Base-by-base conservation (phyloP, 257 asterid species). In the Solanum corneliomulleri region DNA sequence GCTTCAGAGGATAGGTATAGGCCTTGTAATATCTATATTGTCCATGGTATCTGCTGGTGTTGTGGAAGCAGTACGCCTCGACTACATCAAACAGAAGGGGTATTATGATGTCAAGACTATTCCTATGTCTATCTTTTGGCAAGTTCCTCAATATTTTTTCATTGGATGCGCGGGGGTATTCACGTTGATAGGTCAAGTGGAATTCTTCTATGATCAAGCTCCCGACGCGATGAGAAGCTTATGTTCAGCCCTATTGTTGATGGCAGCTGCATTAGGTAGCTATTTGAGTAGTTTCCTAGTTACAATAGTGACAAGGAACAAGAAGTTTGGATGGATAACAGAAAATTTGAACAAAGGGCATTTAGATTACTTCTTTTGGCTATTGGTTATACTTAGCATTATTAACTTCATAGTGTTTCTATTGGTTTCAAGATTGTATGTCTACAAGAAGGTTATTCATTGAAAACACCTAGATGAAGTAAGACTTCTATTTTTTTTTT, bases 211-310 rank as follows among this genome's bases (percentile, higher is more conserved):
- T 37, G 98, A 96, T 60, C 96, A 94, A 80, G 98, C 98, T 21
- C 98, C 98, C 0, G 98, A 94, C 9, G 96, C 94, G 1, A 94
- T 96, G 98, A 90, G 98, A 74, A 96, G 98, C 86, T 39, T 96
- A 87, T 92, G 95, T 87, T 87, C 96, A 1, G 98, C 98, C 1
- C 90, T 96, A 1, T 91, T 95, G 1, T 93, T 94, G 7, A 90
- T 98, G 9, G 93, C 98, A 0, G 88, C 87, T 20, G 95, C 99
- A 1, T 71, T 94, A n/a, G 99, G 99, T 6, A 94, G 91, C 82
- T 94, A 96, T 68, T 35, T 92, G 89, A 91, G 98, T 29, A 90
- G 94, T 6, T n/a, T 94, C 16, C 86, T 96, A 18, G 96, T 96
- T 39, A 93, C 91, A 1, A 13, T 93, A 4, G 98, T 96, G 89